Evolutionary conservation across 306 rosid species (phyloP), one percentile per base, ranked within the genome.

Genomic region (Amphicarpaea edgeworthii): DNA sequence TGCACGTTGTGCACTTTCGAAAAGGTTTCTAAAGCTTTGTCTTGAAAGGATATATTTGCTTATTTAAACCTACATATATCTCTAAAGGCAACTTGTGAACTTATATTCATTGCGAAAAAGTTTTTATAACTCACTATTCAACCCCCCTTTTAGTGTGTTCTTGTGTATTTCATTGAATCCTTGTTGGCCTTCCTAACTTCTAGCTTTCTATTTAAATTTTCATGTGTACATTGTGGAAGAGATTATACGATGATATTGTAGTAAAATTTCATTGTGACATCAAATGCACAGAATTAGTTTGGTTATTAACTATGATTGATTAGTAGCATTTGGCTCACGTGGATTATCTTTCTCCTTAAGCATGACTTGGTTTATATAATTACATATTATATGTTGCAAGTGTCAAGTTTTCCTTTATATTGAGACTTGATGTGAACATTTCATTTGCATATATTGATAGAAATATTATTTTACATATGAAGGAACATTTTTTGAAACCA

Each of bases 241-340:
- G 50, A n/a, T 14, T 30, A 20, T 74, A 17, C 66, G 24, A 24
- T 74, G 72, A 51, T 68, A 66, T 49, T 54, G 70, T 20, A 5
- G 42, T 68, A 34, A 49, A 66, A 46, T 43, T 45, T 38, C 12
- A 7, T 69, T 79, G 54, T 81, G 54, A 47, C 58, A 16, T 21
- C 26, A 41, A 69, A 57, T 26, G 47, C 42, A 24, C 64, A 60
- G 50, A 62, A n/a, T n/a, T 34, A 15, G 60, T 23, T 17, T 45
- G 55, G 64, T 12, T 53, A 54, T 34, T 46, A 42, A 70, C 54
- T 62, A 26, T 69, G 16, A 28, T 28, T 28, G 57, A 62, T 24
- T 74, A 43, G 64, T 34, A 62, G 61, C 64, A 72, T 72, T 53
- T 60, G 21, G 51, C 69, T 73, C 45, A 17, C 69, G 59, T 6